Evolutionary conservation across 371 early-diverging fungal genomes (phyloP), one percentile per base, ranked within the genome.

Genomic region (Rhizopus microsporus): DNA sequence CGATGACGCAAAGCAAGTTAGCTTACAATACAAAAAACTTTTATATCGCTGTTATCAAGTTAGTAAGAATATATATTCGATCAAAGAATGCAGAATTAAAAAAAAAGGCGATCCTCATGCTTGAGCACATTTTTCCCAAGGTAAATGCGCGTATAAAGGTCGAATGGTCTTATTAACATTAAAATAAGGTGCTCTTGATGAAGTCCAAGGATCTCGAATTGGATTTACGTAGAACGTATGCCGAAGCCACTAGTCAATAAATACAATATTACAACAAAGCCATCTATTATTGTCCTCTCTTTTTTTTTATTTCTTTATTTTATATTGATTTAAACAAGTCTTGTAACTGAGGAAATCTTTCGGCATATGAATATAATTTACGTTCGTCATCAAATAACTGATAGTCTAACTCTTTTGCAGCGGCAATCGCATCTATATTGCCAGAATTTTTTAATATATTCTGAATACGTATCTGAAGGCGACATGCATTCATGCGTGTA

Each of bases 1-100:
- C 71, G 1, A 57, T 62, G 49, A 30, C 50, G 15, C 33, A 37
- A 37, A 52, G 49, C 12, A 48, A 35, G 23, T 17, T 37, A 10
- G 43, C 51, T 29, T 31, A 35, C 15, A 62, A 71, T 49, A 53
- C 68, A 34, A 53, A 57, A 35, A 46, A 46, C 7, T 68, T 65
- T 37, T 65, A 50, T 48, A 54, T 39, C 15, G 59, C 65, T 7
- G 32, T 43, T 13, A 59, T 68, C 29, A 58, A 56, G 35, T 17
- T 68, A 7, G 34, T 61, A 33, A 65, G 65, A 44, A 59, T 56
- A 0, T 55, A 55, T 38, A 17, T 62, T 17, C 47, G 51, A 5
- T 38, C 40, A 23, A 34, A 51, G 2, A 39, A 52, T n/a, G 15
- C 51, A 0, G 51, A 39, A 29, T 33, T 50, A 16, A 8, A 56